phyloP scores from a whole-genome alignment of 1,284 basidiomycete species.

The Papiliotrema nemorosa region DNA sequence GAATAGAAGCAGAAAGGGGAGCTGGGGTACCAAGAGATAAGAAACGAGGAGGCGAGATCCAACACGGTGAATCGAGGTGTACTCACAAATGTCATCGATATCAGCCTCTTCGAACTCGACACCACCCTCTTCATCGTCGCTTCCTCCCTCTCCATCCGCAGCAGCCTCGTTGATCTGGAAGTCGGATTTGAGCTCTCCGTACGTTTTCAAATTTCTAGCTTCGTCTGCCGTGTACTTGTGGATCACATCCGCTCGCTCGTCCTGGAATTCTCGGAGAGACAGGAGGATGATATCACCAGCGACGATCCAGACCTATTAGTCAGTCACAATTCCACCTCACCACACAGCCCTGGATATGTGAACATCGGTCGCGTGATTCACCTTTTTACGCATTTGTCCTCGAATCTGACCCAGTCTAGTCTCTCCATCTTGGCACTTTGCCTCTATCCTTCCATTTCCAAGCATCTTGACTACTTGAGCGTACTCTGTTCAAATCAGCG shows the following conservation, averaged over 20 bases:
- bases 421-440: conserved; percentile 97
- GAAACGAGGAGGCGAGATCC: too few species aligned
- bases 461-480: conserved; percentile 99
- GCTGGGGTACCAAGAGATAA: too few species aligned
- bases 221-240: conserved; percentile 98
- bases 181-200: conserved; percentile 95
- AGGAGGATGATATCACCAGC: conserved; percentile 96
- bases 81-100: conserved; percentile 51
- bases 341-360: too few species aligned
- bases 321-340: too few species aligned
- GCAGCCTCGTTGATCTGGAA: conserved; percentile 98
- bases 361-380: conserved; percentile 42
- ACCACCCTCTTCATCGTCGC: conserved; percentile 61
- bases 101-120: conserved; percentile 80
- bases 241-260: conserved; percentile 98
- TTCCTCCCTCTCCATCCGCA: conserved; percentile 61
- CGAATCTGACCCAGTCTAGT: conserved; percentile 97
- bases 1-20: too few species aligned
- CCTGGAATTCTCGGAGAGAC: conserved; percentile 97
- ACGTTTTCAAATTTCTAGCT: conserved; percentile 75
- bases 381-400: conserved; percentile 99
- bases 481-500: conserved; percentile 62
- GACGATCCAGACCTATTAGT: conserved; percentile 94
- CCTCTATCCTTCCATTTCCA: conserved; percentile 95
- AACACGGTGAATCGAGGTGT: too few species aligned